These are phyloP conservation scores for Rubia yunnanensis DNA, from an alignment of 257 asterid species.

Conservation along the genomic window DNA sequence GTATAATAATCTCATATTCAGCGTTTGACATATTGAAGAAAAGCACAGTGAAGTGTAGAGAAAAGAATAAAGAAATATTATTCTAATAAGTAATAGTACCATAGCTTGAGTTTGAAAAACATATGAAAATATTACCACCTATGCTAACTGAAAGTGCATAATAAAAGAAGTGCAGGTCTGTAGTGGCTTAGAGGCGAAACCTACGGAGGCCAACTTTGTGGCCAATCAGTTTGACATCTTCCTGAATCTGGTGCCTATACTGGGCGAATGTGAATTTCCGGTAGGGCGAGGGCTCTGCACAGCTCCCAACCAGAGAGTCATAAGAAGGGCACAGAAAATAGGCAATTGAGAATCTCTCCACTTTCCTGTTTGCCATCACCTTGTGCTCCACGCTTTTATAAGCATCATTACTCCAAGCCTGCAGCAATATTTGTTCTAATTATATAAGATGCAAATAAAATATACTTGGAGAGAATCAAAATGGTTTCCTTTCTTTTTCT, in stretches of 20 bases:
- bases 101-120: not conserved
- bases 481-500: no score
- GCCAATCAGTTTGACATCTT: conserved; percentile 46
- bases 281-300: conserved; percentile 41
- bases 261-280: conserved; percentile 47
- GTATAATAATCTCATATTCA: no score
- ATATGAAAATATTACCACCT: not conserved
- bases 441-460: no score
- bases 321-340: conserved; percentile 64
- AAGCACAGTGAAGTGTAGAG: not conserved
- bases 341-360: conserved; percentile 68
- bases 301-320: conserved; percentile 39
- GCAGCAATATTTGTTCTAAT: conserved; percentile 8
- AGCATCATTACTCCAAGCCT: conserved; percentile 80
- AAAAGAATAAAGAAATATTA: not conserved
- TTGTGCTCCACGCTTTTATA: conserved; percentile 67
- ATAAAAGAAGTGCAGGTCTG: not conserved
- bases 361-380: conserved; percentile 39
- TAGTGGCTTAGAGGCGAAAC: conserved; percentile 19
- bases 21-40: no score
- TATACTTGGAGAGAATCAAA: no score
- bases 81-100: not conserved
- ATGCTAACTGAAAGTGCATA: not conserved
- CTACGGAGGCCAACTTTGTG: conserved; percentile 56
- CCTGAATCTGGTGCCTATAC: conserved; percentile 41